Evolutionary conservation across 2,329 filamentous ascomycete species (phyloP), one percentile per base, ranked within the genome.

Genomic region (Fusarium secorum): DNA sequence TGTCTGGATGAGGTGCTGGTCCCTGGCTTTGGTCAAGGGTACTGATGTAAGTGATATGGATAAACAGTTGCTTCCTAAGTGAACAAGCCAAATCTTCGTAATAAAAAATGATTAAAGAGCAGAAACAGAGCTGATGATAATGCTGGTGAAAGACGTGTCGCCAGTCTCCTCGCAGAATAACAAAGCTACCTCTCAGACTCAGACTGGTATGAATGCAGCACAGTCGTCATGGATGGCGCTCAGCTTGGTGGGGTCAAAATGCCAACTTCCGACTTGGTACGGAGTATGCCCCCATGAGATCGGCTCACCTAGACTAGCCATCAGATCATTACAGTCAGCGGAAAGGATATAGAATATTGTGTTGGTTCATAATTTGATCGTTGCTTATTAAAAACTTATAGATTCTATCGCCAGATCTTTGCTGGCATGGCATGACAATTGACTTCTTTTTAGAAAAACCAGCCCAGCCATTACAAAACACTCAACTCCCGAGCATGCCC

Each of bases 321-420:
- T 49, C 41, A 51, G 28, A 49, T 51, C 49, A 51, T 39, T 20
- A 66, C 5, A 33, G n/a, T 26, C 18, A 48, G 10, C 5, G 20
- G 11, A 17, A 8, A 39, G 15, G 7, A 22, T 22, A 20, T 20
- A 28, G 32, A 26, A 46, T 42, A 11, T 20, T 36, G 39, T 44
- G 26, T 18, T 59, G 57, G 39, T 60, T 65, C 69, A 48, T 70
- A 41, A 46, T 73, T 72, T 72, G 59, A 72, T 66, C 60, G 42
- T 67, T 72, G 67, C 68, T 62, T 69, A 76, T 76, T 76, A 76
- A 75, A 72, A 62, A 49, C 63, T 48, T 74, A 57, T 75, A 75
- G 57, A 51, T 60, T 75, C 73, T 73, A 72, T 66, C 30, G 60
- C 68, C 68, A 70, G 64, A 66, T 42, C 70, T 68, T 71, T 67